These are phyloP conservation scores for Rhytidiadelphus loreus DNA, from an alignment of 225 moss, liverwort and hornwort genomes.

Conservation along the genomic window DNA sequence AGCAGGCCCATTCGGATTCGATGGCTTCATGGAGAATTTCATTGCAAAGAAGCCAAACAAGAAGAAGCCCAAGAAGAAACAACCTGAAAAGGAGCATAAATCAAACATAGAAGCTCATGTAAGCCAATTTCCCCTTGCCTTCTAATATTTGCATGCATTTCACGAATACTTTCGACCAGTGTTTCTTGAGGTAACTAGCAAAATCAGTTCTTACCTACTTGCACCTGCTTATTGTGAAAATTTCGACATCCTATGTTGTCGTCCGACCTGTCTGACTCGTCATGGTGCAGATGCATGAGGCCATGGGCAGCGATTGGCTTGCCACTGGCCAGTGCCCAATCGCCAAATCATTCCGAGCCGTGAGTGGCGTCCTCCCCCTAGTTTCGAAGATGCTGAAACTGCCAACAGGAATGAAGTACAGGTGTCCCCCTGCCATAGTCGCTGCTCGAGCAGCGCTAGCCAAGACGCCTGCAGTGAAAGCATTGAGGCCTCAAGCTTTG, in stretches of 20 bases:
- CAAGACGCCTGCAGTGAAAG: conserved; percentile 65
- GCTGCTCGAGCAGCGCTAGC: conserved; percentile 84
- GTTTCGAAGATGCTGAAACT: conserved; percentile 58
- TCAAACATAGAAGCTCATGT: conserved; percentile 4
- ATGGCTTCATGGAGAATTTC: conserved; percentile 31
- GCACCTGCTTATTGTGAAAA: neutral
- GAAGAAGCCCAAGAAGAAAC: conserved; percentile 17
- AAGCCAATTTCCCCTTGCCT: neutral
- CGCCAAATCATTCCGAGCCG: conserved; percentile 81
- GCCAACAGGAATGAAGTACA: conserved; percentile 68
- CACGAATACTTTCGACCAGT: neutral
- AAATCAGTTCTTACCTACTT: neutral
- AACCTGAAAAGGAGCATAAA: conserved; percentile 21
- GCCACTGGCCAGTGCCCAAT: conserved; percentile 90
- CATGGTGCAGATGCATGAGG: conserved; percentile 37
- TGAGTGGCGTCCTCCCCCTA: conserved; percentile 67
- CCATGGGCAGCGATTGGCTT: conserved; percentile 91
- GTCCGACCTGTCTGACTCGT: neutral
- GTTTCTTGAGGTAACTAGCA: neutral
- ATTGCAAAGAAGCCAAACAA: conserved; percentile 20
- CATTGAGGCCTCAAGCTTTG: conserved; percentile 73
- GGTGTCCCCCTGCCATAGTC: conserved; percentile 87
- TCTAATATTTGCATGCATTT: neutral
- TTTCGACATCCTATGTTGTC: neutral
- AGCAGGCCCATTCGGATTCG: conserved; percentile 40